Evolutionary conservation across 2,329 filamentous ascomycete genomes (phyloP).

Genomic region (Arthrobotrys iridis): DNA sequence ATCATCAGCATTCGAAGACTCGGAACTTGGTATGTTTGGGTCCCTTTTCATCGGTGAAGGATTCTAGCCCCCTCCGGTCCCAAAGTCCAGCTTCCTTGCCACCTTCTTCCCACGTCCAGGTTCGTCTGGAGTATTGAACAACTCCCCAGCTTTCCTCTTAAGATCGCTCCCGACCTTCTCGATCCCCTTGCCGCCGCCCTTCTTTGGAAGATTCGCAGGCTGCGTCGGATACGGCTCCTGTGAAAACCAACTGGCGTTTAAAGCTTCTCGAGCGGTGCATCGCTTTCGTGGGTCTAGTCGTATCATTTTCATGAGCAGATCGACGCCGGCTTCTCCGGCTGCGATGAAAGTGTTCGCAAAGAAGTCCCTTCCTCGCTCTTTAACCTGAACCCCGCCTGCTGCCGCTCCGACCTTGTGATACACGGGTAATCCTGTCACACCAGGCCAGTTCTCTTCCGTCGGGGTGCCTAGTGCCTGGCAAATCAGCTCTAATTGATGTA

Average conservation of each 20-base stretch:
- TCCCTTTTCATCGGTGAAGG: neutral
- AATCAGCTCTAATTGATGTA: slow-evolving; percentile 86
- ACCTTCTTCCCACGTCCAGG: slow-evolving; percentile 74
- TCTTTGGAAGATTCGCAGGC: slow-evolving; percentile 82
- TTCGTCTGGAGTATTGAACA: slow-evolving; percentile 52
- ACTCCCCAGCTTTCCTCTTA: slow-evolving; percentile 71
- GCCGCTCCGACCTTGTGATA: slow-evolving; percentile 75
- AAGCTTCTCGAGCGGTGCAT: slow-evolving; percentile 78
- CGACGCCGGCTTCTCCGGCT: slow-evolving; percentile 82
- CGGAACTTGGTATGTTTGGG: neutral
- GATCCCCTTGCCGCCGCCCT: slow-evolving; percentile 70
- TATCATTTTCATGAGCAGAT: slow-evolving; percentile 86
- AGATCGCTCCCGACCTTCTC: slow-evolving; percentile 84
- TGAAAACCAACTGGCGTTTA: slow-evolving; percentile 87
- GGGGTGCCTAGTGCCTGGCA: slow-evolving; percentile 87
- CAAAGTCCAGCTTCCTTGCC: slow-evolving; percentile 84
- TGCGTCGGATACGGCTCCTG: slow-evolving; percentile 82
- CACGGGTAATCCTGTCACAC: slow-evolving; percentile 79
- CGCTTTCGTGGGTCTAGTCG: slow-evolving; percentile 86
- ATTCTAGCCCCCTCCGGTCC: slow-evolving; percentile 57
- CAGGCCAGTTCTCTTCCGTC: slow-evolving; percentile 94
- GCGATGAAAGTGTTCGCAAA: slow-evolving; percentile 82
- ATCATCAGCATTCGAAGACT: neutral
- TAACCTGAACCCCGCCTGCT: neutral
- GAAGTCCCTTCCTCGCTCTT: slow-evolving; percentile 71